Evolutionary conservation across 164 flowering plant genomes (phyloP), one percentile per base, ranked within the genome.

Genomic region (Platanus orientalis): DNA sequence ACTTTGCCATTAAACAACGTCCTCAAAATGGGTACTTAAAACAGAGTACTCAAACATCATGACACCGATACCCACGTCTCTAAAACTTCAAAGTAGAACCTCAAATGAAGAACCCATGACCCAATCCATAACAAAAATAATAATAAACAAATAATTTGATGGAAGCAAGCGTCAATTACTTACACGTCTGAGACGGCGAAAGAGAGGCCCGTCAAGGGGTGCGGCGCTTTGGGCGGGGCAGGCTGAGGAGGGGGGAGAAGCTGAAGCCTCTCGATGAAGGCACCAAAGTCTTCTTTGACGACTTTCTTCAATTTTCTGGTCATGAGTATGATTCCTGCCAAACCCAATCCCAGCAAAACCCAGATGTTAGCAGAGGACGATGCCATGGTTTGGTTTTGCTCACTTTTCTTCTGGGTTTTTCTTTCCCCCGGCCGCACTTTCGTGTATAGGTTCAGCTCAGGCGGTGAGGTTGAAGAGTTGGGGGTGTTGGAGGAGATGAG

Each of bases 221-320:
- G 96, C 27, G 97, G 99, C 32, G 99, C 98, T 66, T 92, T 95
- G 32, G 99, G 99, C 30, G 99, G 99, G 12, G 96, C 80, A 40
- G 99, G 99, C 69, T 77, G 97, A 34, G 99, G 98, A 39, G 99
- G 98, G 49, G 99, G 98, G 25, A 92, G 81, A 17, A 95, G 80
- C 72, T 82, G 79, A 57, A 95, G 67, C 67, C 75, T 79, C 63
- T 75, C 62, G 24, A 92, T 68, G 32, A 92, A 95, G 4, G 99
- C 99, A 20, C 97, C 98, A 39, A 88, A 95, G 73, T 95, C 98
- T 57, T 83, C 88, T 63, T 68, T 87, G 52, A 84, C 66, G 9
- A 63, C 74, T 54, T 79, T 86, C 79, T 76, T 95, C 9, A 92
- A 73, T 73, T 79, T 86, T 57, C 74, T 80, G 9, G 94, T 83